Evolutionary conservation across 2,329 filamentous ascomycete species (phyloP).

Genomic region (Pseudopyricularia javanii): DNA sequence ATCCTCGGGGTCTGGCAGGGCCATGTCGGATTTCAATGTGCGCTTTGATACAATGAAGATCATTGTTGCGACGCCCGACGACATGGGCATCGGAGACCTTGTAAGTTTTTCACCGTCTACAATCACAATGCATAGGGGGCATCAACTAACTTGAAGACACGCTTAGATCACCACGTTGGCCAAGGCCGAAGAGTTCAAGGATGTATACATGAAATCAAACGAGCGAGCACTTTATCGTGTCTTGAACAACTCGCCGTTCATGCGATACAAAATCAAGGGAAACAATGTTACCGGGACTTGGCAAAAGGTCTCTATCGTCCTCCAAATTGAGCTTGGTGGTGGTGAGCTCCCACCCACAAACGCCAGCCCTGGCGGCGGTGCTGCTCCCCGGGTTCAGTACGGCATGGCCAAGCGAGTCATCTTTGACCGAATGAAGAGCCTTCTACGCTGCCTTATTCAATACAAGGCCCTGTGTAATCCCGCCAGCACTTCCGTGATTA

Average conservation of each 20-base stretch:
- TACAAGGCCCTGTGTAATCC: slow-evolving; percentile 54
- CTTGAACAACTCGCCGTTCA: slow-evolving; percentile 55
- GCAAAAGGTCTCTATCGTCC: slow-evolving; percentile 66
- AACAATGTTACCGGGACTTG: slow-evolving; percentile 50
- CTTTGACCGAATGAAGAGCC: slow-evolving; percentile 55
- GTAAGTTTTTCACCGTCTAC: slow-evolving; percentile 30
- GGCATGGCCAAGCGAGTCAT: slow-evolving; percentile 48
- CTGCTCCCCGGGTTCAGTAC: slow-evolving; percentile 43
- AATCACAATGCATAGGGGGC: background rate
- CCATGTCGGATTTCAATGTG: slow-evolving; percentile 76
- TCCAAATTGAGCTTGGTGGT: slow-evolving; percentile 63
- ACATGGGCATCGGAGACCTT: slow-evolving; percentile 52
- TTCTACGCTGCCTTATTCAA: slow-evolving; percentile 66
- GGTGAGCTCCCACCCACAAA: slow-evolving; percentile 46
- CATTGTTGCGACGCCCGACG: slow-evolving; percentile 49
- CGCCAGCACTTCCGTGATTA: slow-evolving; percentile 36
- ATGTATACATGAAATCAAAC: slow-evolving; percentile 55
- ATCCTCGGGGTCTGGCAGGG: slow-evolving; percentile 61
- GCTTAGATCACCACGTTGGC: slow-evolving; percentile 51
- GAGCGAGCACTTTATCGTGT: slow-evolving; percentile 61
- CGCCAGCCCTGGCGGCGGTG: slow-evolving; percentile 35
- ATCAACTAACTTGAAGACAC: background rate
- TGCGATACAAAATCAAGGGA: slow-evolving; percentile 55
- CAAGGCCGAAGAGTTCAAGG: slow-evolving; percentile 60
- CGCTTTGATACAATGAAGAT: slow-evolving; percentile 68